Conservation (phyloP, 371 early-diverging fungal genomes). For the Mucor sp. region DNA sequence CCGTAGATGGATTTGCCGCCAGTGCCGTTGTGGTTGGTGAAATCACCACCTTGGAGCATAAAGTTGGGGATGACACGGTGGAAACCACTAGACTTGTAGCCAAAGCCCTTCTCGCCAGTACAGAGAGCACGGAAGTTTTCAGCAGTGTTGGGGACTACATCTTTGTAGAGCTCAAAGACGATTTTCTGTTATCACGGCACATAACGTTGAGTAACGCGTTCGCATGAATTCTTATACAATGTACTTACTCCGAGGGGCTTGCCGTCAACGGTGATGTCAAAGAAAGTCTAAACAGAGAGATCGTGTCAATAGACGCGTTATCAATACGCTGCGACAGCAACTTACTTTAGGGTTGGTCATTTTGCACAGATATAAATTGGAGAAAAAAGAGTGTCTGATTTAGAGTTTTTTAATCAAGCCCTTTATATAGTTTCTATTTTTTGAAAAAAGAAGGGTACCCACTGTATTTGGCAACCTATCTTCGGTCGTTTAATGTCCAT, state of each 20-base stretch:
- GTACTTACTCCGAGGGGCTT: slow-evolving; percentile 55
- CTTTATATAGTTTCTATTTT: neutral
- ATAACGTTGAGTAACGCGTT: neutral
- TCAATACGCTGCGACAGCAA: neutral
- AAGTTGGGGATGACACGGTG: slow-evolving; percentile 94
- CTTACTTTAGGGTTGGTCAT: slow-evolving; percentile 17
- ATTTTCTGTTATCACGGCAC: slow-evolving; percentile 43
- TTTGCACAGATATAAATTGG: neutral
- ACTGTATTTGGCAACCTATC: neutral
- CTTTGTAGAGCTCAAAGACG: slow-evolving; percentile 70
- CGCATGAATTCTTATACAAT: neutral
- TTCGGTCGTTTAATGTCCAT: neutral
- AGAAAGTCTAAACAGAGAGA: slow-evolving; percentile 38
- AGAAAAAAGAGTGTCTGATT: neutral
- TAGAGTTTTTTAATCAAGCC: neutral
- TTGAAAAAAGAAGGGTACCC: neutral
- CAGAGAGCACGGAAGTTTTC: slow-evolving; percentile 95
- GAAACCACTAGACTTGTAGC: slow-evolving; percentile 87
- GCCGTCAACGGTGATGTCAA: slow-evolving; percentile 55
- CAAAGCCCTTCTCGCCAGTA: slow-evolving; percentile 74
- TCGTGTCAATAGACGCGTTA: neutral
- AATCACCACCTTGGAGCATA: slow-evolving; percentile 99
- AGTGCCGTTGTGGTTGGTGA: slow-evolving; percentile 92
- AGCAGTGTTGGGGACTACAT: slow-evolving; percentile 94
- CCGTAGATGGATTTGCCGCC: slow-evolving; percentile 98